These are phyloP conservation scores for Saccharomyces uvarum DNA, from an alignment of 1,139 yeast species.

Conservation along the genomic window DNA sequence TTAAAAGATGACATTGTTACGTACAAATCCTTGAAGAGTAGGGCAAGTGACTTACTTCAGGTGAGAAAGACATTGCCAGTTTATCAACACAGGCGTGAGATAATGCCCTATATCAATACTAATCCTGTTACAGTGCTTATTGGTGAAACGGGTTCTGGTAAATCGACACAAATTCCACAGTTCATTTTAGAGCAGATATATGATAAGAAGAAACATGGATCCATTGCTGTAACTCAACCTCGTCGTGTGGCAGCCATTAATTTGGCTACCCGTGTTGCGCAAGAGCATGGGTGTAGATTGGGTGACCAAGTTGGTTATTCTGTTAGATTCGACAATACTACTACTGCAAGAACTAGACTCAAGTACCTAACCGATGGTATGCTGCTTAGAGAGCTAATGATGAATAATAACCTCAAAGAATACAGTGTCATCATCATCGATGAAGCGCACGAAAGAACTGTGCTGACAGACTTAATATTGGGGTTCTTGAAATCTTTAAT, in stretches of 20 bases:
- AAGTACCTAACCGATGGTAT: conserved; percentile 95
- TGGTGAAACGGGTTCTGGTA: conserved; percentile 98
- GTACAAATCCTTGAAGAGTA: conserved; percentile 30
- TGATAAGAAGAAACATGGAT: conserved; percentile 33
- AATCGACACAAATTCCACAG: conserved; percentile 95
- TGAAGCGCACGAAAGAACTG: conserved; percentile 96
- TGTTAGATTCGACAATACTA: conserved; percentile 69
- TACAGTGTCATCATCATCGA: conserved; percentile 81
- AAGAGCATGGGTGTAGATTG: conserved; percentile 68
- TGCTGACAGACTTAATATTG: conserved; percentile 78
- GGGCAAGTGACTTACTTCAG: conserved; percentile 42
- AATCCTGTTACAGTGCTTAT: conserved; percentile 72
- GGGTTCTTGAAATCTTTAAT: conserved; percentile 76
- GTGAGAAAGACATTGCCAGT: conserved; percentile 64
- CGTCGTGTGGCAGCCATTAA: conserved; percentile 96
- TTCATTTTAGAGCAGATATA: conserved; percentile 46
- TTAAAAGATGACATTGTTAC: conserved; percentile 9
- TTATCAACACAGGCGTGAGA: conserved; percentile 58
- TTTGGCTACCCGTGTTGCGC: conserved; percentile 85
- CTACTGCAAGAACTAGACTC: conserved; percentile 51
- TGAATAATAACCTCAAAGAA: conserved; percentile 53
- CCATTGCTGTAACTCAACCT: conserved; percentile 91
- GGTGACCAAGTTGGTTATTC: conserved; percentile 92
- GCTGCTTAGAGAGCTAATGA: conserved; percentile 84
- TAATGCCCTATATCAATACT: conserved; percentile 46